These are phyloP conservation scores for Iris macrosiphon DNA, from an alignment of 106 monocot species.

Conservation along the genomic window DNA sequence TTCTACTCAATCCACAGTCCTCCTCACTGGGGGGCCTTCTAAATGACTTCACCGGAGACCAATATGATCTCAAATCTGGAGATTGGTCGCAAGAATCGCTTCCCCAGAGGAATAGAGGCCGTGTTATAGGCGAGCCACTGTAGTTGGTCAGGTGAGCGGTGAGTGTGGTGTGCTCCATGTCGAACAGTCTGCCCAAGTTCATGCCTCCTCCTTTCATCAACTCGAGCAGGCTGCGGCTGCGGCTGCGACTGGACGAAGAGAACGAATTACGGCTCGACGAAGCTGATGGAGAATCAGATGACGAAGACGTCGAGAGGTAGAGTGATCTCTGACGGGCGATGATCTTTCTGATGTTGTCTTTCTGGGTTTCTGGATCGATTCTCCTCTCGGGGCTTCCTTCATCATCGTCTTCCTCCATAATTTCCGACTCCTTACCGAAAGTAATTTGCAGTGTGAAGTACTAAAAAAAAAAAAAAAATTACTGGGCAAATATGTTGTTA, in stretches of 20 bases:
- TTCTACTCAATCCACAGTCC: background rate
- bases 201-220: conserved; percentile 7
- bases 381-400: background rate
- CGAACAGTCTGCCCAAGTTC: conserved; percentile 6
- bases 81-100: background rate
- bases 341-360: conserved; percentile 12
- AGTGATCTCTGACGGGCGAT: conserved; percentile 5
- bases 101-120: conserved; percentile 4
- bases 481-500: too few species aligned
- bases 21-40: background rate
- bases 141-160: background rate
- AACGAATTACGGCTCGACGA: background rate
- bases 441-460: too few species aligned
- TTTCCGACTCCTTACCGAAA: too few species aligned
- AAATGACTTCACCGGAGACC: background rate
- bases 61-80: background rate
- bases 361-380: background rate
- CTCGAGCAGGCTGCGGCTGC: conserved; percentile 8
- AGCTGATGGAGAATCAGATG: background rate
- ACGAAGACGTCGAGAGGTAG: background rate
- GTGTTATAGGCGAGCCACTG: background rate
- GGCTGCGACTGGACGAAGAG: background rate
- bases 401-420: background rate
- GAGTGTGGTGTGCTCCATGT: conserved; percentile 11
- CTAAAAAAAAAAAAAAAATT: too few species aligned